Percentiles rank a stretch among this genome's conserved stretches.
phyloP scores from a whole-genome alignment of 108 stramenopile genomes.

The Nitzschia sp. region DNA sequence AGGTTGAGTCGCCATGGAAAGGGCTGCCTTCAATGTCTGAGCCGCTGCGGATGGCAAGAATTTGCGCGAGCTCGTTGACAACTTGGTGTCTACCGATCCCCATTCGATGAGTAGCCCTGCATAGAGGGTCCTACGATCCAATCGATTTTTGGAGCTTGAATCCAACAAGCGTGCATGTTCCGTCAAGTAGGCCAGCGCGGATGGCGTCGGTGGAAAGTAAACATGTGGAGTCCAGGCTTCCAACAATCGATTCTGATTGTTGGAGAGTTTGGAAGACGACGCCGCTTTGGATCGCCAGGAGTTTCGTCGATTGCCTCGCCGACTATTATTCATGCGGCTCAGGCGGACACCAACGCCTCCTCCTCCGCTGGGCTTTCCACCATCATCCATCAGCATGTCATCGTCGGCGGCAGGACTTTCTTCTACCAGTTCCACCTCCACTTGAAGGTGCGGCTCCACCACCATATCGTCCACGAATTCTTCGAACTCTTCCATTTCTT shows the following conservation, averaged over 20 bases:
- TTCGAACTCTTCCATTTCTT: conserved; percentile 35
- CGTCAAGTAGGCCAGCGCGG: conserved; percentile 23
- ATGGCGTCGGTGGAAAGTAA: conserved; percentile 58
- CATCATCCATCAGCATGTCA: conserved; percentile 10
- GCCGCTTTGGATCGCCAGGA: not conserved
- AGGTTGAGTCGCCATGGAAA: conserved; percentile 80
- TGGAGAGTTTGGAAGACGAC: conserved; percentile 2
- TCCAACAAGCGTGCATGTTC: conserved; percentile 41
- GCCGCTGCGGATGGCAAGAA: conserved; percentile 52
- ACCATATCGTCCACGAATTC: conserved; percentile 10
- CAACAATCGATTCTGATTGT: conserved; percentile 30
- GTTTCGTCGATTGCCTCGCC: conserved; percentile 16
- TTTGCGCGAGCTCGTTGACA: conserved; percentile 47
- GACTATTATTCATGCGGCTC: conserved; percentile 27
- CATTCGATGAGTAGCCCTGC: conserved; percentile 70
- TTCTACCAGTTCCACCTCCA: conserved; percentile 53
- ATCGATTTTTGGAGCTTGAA: conserved; percentile 53
- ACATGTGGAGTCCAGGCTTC: conserved; percentile 66
- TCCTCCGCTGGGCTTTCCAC: conserved; percentile 5
- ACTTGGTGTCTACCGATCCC: conserved; percentile 37
- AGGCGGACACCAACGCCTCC: conserved; percentile 53
- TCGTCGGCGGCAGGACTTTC: conserved; percentile 30
- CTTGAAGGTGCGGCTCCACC: conserved; percentile 31
- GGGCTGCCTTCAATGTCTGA: conserved; percentile 64
- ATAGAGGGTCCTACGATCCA: conserved; percentile 83